phyloP scores from a whole-genome alignment of 208 protist genomes.

The Crithidia mellificae region DNA sequence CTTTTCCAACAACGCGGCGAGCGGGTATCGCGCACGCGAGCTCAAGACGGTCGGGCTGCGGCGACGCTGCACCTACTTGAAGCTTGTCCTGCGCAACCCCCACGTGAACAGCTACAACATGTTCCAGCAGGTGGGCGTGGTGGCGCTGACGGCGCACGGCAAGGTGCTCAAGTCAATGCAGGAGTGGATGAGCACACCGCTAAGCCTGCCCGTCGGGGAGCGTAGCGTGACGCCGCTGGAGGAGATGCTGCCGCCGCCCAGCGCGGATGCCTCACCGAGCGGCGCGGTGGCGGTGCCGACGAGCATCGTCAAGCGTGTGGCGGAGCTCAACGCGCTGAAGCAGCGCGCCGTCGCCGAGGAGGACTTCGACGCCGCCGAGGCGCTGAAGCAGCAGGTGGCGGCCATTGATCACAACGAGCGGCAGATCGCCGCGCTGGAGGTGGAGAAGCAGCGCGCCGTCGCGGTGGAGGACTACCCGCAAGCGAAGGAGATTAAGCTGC shows the following conservation, averaged over 20 bases:
- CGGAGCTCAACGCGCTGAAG: constrained; percentile 60
- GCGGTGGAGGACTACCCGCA: constrained; percentile 72
- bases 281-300: constrained; percentile 15
- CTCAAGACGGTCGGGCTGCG: constrained; percentile 88
- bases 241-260: constrained; percentile 70
- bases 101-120: constrained; percentile 83
- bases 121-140: constrained; percentile 86
- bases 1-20: constrained; percentile 67
- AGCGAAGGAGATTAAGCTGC: constrained; percentile 80
- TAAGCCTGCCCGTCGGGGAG: constrained; percentile 58
- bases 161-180: constrained; percentile 45
- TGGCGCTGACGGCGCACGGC: constrained; percentile 79
- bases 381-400: constrained; percentile 66
- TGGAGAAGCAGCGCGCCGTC: constrained; percentile 73
- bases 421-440: constrained; percentile 61
- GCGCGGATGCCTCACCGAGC: constrained; percentile 33
- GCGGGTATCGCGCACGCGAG: constrained; percentile 66
- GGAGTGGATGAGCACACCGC: constrained; percentile 28
- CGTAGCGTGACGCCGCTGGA: constrained; percentile 59
- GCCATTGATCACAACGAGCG: constrained; percentile 43
- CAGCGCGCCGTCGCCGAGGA: constrained; percentile 73
- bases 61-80: constrained; percentile 76
- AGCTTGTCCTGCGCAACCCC: constrained; percentile 76
- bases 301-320: constrained; percentile 33
- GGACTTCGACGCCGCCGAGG: constrained; percentile 86